These are phyloP conservation scores for Aspergillus sp. DNA, from an alignment of 2,329 filamentous ascomycete genomes.

Conservation along the genomic window DNA sequence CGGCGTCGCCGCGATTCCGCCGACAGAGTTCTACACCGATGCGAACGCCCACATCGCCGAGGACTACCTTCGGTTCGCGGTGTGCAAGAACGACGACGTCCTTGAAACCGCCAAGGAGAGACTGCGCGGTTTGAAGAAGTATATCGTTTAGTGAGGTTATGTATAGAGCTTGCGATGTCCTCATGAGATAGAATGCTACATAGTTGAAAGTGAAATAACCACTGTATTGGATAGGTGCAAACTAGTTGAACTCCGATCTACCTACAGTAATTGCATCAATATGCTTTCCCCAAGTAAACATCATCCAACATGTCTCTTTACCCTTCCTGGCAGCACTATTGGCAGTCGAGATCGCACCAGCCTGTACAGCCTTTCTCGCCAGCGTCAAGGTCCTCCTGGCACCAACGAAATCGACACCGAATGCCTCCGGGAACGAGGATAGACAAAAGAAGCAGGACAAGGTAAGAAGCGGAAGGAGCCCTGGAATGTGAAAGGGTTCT, in stretches of 20 bases:
- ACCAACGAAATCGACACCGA: neutral
- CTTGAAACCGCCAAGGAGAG: slow-evolving; percentile 76
- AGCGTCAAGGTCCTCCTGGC: neutral
- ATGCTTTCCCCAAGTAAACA: neutral
- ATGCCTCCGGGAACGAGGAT: neutral
- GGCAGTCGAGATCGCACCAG: neutral
- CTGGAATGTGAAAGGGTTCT: no score
- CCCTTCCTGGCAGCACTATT: no score
- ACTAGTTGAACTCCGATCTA: no score
- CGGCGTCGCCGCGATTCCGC: slow-evolving; percentile 92
- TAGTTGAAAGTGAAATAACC: no score
- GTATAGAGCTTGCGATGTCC: no score
- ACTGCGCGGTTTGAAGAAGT: slow-evolving; percentile 70
- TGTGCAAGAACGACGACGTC: slow-evolving; percentile 91
- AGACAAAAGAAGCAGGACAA: neutral
- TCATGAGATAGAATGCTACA: no score
- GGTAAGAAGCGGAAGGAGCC: neutral
- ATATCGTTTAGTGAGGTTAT: slow-evolving; percentile 47
- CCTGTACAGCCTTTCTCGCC: neutral
- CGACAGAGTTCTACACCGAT: slow-evolving; percentile 94
- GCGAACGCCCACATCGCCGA: slow-evolving; percentile 80
- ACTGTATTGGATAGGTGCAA: no score
- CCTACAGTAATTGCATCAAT: neutral
- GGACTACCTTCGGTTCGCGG: slow-evolving; percentile 91
- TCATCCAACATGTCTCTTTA: neutral